These are phyloP conservation scores for Hamamelis virginiana DNA, from an alignment of 164 flowering plant species.

Conservation along the genomic window DNA sequence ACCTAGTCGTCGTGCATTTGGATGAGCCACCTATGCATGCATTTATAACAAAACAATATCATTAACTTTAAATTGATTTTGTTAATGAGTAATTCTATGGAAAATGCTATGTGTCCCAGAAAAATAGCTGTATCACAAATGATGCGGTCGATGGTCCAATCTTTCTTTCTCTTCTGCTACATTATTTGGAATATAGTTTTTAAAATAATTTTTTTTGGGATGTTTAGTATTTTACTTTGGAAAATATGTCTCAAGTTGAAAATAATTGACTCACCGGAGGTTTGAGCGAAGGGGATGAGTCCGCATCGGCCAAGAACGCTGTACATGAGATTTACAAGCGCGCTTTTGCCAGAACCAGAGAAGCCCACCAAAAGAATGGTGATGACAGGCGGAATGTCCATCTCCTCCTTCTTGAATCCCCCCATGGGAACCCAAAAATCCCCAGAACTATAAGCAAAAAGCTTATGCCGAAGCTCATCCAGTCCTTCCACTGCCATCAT, in stretches of 20 bases:
- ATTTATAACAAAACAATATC: neutral
- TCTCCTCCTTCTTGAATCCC: conserved; percentile 61
- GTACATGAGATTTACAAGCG: conserved; percentile 71
- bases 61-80: too few species aligned
- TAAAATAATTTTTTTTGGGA: too few species aligned
- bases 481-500: conserved; percentile 55
- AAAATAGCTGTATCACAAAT: too few species aligned
- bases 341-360: conserved; percentile 72
- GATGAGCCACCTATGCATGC: conserved; percentile 32
- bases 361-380: conserved; percentile 65
- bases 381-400: conserved; percentile 50
- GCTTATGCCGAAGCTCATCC: conserved; percentile 71
- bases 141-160: too few species aligned
- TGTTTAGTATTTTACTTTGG: too few species aligned
- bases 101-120: too few species aligned
- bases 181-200: too few species aligned
- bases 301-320: conserved; percentile 75
- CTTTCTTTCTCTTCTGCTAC: too few species aligned
- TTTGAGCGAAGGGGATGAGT: conserved; percentile 68
- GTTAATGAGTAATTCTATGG: too few species aligned
- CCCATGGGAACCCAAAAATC: conserved; percentile 77
- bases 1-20: conserved; percentile 44
- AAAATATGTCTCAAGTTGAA: neutral
- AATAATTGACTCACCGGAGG: conserved; percentile 39
- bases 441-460: conserved; percentile 50